Base-by-base conservation (phyloP, 1,284 basidiomycete genomes). In the Boletus nobilissimus region DNA sequence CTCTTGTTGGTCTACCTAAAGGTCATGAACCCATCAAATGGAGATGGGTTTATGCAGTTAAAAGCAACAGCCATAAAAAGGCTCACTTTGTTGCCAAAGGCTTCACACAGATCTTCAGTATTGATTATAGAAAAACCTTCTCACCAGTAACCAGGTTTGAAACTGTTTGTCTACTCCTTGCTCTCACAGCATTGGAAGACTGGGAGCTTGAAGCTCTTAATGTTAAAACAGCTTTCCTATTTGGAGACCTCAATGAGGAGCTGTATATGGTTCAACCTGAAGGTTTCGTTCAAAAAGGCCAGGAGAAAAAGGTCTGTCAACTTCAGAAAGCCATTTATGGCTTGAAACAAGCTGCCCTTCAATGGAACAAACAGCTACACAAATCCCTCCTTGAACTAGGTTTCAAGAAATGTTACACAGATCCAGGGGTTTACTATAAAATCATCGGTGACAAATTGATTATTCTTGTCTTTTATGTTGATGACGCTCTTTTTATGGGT, bases 171-270 rank as follows among this genome's bases (percentile, higher is more conserved):
- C 26, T 51, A 16, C 46, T 51, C 5, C 40, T 82, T 10, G 75
- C 77, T 0, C 64, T 83, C 6, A 83, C 85, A 24, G 84, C 83
- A 0, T 67, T 81, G 3, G 54, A 85, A 38, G 83, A 85, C 64
- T 88, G 88, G 84, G 85, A 88, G n/a, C 72, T 87, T 3, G 82
- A 86, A 39, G 87, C 89, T 63, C 81, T 89, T 7, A 88, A 92
- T 76, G 83, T 91, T 65, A 88, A 89, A 54, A 89, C 86, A 0
- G 89, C 90, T 0, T 91, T 88, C 78, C 83, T 90, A 0, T 87
- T 89, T 79, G 88, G 88, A 2, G 62, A 83, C 0, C 83, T 91
- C 0, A 73, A 82, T 10, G 82, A 88, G 2, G 87, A 89, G 67
- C 26, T 51, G 48, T 7, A 19, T 18, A 51, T 57, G 26, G 60